phyloP scores from a whole-genome alignment of 176 grass and related monocot genomes.

The Phoenix dactylifera region DNA sequence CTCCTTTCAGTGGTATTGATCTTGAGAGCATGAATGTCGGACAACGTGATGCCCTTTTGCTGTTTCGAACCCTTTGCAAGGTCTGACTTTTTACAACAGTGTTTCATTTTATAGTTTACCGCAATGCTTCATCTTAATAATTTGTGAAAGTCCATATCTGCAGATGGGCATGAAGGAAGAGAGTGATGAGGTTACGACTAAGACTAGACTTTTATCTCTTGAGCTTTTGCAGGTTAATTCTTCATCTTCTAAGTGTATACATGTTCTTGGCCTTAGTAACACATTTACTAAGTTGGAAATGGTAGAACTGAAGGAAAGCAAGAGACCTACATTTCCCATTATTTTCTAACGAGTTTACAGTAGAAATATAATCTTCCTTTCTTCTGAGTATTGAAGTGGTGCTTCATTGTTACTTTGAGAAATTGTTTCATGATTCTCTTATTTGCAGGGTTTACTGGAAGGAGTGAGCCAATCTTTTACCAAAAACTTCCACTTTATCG shows the following conservation, averaged over 20 bases:
- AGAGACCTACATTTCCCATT: neutral
- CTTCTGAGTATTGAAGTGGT: constrained; percentile 4
- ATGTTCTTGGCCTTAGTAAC: no score
- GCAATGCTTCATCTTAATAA: constrained; percentile 14
- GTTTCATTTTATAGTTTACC: constrained; percentile 13
- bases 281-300: no score
- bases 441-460: constrained; percentile 81
- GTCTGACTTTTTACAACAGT: constrained; percentile 31
- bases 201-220: constrained; percentile 93
- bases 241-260: neutral
- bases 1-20: constrained; percentile 63
- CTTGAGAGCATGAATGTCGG: constrained; percentile 81
- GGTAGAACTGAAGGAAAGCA: neutral
- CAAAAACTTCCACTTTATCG: constrained; percentile 99
- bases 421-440: constrained; percentile 13
- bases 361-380: no score
- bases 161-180: constrained; percentile 99
- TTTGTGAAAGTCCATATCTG: constrained; percentile 6
- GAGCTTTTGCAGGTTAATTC: constrained; percentile 85
- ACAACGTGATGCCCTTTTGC: constrained; percentile 80
- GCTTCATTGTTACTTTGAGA: constrained; percentile 33
- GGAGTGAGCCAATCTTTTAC: constrained; percentile 83
- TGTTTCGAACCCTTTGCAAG: constrained; percentile 99
- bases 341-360: no score
- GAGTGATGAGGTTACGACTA: constrained; percentile 83